Evolutionary conservation across 768 basidiomycete species (phyloP).

Genomic region (Amylocystis lapponica): DNA sequence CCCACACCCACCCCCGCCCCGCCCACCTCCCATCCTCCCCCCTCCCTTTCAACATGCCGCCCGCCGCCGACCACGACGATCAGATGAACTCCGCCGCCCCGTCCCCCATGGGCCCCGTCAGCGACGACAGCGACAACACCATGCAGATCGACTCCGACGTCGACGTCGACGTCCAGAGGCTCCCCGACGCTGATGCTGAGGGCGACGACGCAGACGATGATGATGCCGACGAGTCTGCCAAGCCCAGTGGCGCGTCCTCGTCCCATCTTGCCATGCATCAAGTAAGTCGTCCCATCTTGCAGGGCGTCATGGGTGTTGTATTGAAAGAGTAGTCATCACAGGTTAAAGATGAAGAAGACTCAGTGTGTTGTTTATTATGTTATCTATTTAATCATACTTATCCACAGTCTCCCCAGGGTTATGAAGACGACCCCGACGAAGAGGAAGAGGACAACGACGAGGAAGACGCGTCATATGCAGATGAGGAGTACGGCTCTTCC

Average conservation of each 20-base stretch:
- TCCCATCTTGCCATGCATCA: no score
- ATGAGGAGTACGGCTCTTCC: constrained; percentile 61
- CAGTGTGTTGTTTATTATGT: constrained; percentile 38
- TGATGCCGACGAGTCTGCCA: constrained; percentile 37
- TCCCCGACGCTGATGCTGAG: constrained; percentile 41
- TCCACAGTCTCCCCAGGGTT: constrained; percentile 40
- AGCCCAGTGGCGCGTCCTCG: constrained; percentile 34
- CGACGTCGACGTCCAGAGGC: constrained; percentile 32
- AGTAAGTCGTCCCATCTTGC: no score
- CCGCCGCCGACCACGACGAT: constrained; percentile 18
- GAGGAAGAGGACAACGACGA: constrained; percentile 56
- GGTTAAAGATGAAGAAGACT: constrained; percentile 35
- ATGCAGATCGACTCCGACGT: constrained; percentile 69
- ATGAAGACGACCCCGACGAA: constrained; percentile 43
- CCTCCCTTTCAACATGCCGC: constrained; percentile 17
- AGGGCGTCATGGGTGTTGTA: not conserved
- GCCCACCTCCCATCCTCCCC: constrained; percentile 1
- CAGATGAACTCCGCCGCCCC: constrained; percentile 17
- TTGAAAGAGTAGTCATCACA: constrained; percentile 13
- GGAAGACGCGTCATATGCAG: constrained; percentile 74
- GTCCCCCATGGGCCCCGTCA: constrained; percentile 26
- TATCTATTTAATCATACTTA: constrained; percentile 11
- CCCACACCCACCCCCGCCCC: constrained; percentile 16
- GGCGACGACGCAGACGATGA: constrained; percentile 63
- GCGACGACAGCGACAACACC: constrained; percentile 43